Conservation (phyloP, 2,329 filamentous ascomycete species). For the Fusarium nanum region DNA sequence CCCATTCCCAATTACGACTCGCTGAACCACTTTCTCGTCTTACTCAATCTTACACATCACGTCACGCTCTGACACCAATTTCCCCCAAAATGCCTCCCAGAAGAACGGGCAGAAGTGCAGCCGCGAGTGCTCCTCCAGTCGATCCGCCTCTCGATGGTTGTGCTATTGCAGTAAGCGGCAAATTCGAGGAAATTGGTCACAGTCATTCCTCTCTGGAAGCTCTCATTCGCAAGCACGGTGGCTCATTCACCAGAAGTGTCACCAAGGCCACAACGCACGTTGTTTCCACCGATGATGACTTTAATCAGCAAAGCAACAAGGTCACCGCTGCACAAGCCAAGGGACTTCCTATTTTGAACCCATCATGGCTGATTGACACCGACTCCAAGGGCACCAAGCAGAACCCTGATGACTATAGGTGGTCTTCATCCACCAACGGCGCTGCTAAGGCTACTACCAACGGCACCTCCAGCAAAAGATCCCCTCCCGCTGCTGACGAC, state of each 20-base stretch:
- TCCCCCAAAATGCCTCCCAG: slow-evolving; percentile 40
- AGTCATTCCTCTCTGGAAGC: slow-evolving; percentile 60
- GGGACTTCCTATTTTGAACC: slow-evolving; percentile 65
- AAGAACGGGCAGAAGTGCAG: slow-evolving; percentile 39
- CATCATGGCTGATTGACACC: slow-evolving; percentile 73
- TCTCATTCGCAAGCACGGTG: slow-evolving; percentile 63
- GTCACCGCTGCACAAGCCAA: slow-evolving; percentile 60
- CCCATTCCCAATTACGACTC: background rate
- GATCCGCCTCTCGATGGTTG: slow-evolving; percentile 58
- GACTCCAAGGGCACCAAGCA: slow-evolving; percentile 48
- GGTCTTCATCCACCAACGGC: slow-evolving; percentile 45
- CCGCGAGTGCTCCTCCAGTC: slow-evolving; percentile 39
- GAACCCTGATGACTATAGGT: slow-evolving; percentile 44
- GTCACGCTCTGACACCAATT: background rate
- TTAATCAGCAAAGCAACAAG: slow-evolving; percentile 62
- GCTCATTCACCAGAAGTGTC: slow-evolving; percentile 59
- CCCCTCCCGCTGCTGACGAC: slow-evolving; percentile 38
- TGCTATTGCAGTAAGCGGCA: slow-evolving; percentile 69
- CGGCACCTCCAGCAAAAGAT: slow-evolving; percentile 45
- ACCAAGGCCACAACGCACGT: slow-evolving; percentile 66
- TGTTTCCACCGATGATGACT: slow-evolving; percentile 66
- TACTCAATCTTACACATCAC: background rate
- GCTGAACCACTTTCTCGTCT: background rate
- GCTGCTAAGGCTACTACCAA: slow-evolving; percentile 27
- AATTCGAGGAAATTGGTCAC: slow-evolving; percentile 67